Conservation (phyloP, 352 stramenopile species). For the Globisporangium spiculum region DNA sequence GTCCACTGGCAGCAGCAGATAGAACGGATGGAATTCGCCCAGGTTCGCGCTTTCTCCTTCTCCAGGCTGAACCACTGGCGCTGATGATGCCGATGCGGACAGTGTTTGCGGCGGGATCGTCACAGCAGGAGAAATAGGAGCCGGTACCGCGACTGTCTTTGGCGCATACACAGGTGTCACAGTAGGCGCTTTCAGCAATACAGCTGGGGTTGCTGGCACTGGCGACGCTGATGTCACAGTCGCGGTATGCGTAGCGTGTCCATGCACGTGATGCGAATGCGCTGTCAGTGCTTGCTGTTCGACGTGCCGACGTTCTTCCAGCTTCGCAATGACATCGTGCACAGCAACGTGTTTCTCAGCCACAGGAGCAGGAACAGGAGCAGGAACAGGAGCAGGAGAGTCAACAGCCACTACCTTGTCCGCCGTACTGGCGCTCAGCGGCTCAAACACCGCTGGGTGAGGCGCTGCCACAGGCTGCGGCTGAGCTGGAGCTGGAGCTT, state of each 20-base stretch:
- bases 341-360: background rate
- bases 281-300: background rate
- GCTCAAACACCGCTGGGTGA: background rate
- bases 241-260: background rate
- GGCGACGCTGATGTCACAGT: background rate
- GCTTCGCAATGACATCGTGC: background rate
- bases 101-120: background rate
- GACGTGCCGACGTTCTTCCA: background rate
- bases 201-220: background rate
- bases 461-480: background rate
- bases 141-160: background rate
- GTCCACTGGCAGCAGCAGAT: conserved; percentile 46
- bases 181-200: background rate
- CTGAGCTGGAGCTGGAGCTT: background rate
- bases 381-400: background rate
- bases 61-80: background rate
- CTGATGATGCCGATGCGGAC: background rate
- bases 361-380: background rate
- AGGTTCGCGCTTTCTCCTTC: background rate
- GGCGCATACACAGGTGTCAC: background rate
- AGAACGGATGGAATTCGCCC: conserved; percentile 42
- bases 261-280: background rate
- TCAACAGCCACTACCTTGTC: background rate
- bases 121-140: conserved; percentile 6
- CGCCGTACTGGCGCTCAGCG: background rate